Evolutionary conservation across 2,329 filamentous ascomycete species (phyloP), one percentile per base, ranked within the genome.

Genomic region (Diaporthe destruens): DNA sequence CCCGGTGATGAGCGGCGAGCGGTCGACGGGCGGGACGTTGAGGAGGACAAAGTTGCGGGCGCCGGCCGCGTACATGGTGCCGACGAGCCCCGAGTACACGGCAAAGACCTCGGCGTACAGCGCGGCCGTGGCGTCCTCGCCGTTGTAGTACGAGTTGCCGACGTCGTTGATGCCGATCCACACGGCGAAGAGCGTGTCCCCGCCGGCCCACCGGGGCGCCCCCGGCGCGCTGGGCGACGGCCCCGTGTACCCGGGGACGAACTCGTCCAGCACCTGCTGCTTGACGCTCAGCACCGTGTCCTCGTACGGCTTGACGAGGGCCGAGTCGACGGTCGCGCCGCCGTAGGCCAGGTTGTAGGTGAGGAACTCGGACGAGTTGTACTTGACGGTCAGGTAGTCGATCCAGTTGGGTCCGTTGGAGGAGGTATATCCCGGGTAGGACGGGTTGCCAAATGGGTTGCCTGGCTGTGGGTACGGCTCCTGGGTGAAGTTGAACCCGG

Each of bases 391-490:
- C 5, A 89, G 79, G 72, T 82, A 85, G 56, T 84, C 87, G 44
- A 88, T 81, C 87, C 86, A 89, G 76, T 89, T 88, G 29, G 82
- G 78, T 14, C 87, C 87, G 29, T 85, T 85, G 7, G 84, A 81
- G 0, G 85, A 83, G 29, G 87, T 88, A 75, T 80, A 85, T 29
- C 87, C 85, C 0, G 86, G 87, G 74, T 87, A 89, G 0, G 82
- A 74, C 0, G 90, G 90, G 76, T 93, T 93, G 0, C 91, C 91
- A 56, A 92, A 82, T 0, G 90, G 89, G 75, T 91, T 90, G 0
- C 82, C 78, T 2, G 82, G 75, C 9, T 83, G 86, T 1, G 91
- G 89, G 49, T 61, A 63, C 3, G 89, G 85, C 0, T 83, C 80
- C 29, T 84, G 82, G 14, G 81, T 84, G 54, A 86, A 81, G 72